Conservation (phyloP, 2,329 filamentous ascomycete species). For the Arthrobotrys sphaeroides region DNA sequence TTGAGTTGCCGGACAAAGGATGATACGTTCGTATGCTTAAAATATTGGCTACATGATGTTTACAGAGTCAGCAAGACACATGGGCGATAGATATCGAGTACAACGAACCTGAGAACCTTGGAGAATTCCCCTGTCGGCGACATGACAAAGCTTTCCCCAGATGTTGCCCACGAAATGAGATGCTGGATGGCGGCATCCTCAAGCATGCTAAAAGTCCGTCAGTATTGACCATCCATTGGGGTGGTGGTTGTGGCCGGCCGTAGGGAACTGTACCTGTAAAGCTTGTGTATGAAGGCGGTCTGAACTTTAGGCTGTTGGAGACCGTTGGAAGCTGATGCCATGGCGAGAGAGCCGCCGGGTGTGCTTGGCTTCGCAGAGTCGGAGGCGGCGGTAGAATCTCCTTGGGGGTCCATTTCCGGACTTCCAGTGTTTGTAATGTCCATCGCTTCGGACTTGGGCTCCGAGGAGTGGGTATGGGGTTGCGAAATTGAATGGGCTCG, state of each 20-base stretch:
- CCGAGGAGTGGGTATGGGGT: slow-evolving; percentile 33
- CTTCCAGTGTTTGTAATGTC: slow-evolving; percentile 30
- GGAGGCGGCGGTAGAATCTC: neutral
- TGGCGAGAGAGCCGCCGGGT: slow-evolving; percentile 21
- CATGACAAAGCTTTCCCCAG: slow-evolving; percentile 98
- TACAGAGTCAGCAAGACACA: slow-evolving; percentile 54
- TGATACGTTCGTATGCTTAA: slow-evolving; percentile 99
- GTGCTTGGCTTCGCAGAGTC: slow-evolving; percentile 68
- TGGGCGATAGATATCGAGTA: slow-evolving; percentile 42
- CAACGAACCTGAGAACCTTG: slow-evolving; percentile 90
- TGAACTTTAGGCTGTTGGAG: slow-evolving; percentile 97
- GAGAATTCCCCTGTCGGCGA: slow-evolving; percentile 96
- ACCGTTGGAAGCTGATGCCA: slow-evolving; percentile 61
- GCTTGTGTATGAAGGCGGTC: slow-evolving; percentile 98
- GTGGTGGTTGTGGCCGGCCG: neutral
- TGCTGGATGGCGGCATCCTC: slow-evolving; percentile 93
- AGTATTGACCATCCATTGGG: neutral
- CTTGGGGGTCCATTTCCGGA: slow-evolving; percentile 40
- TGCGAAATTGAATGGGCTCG: slow-evolving; percentile 45
- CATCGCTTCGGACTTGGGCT: slow-evolving; percentile 46
- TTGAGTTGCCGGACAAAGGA: slow-evolving; percentile 98
- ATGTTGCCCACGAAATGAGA: slow-evolving; percentile 93
- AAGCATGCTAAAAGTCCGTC: slow-evolving; percentile 77
- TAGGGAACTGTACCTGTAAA: slow-evolving; percentile 81
- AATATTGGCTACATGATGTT: slow-evolving; percentile 78